phyloP scores from a whole-genome alignment of 2,329 filamentous ascomycete species.

The Alternaria alternata region DNA sequence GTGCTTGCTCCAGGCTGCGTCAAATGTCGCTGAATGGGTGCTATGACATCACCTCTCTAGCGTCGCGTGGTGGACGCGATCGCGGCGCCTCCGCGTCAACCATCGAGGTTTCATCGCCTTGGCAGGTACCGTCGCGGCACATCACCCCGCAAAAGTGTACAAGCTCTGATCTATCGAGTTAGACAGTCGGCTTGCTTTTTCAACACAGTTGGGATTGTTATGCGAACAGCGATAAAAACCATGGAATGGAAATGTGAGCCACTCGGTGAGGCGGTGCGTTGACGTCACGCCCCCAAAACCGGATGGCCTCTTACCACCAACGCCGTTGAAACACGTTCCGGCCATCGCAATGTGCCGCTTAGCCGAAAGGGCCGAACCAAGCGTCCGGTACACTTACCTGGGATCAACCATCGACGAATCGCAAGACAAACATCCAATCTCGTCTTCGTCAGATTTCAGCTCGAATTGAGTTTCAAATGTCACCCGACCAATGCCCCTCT shows the following conservation, averaged over 20 bases:
- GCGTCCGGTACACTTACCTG: conserved; percentile 9
- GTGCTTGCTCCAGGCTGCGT: conserved; percentile 18
- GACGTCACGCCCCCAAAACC: conserved; percentile 16
- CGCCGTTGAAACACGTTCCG: conserved; percentile 9
- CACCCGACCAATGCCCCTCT: neutral
- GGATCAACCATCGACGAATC: neutral
- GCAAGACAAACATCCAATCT: neutral
- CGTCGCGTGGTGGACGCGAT: conserved; percentile 13
- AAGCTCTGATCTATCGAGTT: neutral
- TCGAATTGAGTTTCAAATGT: neutral
- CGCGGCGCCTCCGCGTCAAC: conserved; percentile 2
- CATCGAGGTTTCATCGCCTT: conserved; percentile 16
- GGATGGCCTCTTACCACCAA: conserved; percentile 4
- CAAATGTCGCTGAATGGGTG: neutral
- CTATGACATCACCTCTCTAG: conserved; percentile 24
- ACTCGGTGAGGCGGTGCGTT: neutral
- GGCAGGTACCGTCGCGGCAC: conserved; percentile 19
- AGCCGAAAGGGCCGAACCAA: conserved; percentile 8
- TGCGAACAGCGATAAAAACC: neutral
- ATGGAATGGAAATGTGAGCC: neutral
- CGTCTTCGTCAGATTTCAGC: neutral
- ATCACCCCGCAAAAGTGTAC: neutral
- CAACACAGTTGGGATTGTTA: neutral
- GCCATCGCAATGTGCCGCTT: conserved; percentile 12
- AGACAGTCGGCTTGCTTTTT: neutral